These are phyloP conservation scores for Emmonsiellopsis sp. DNA, from an alignment of 2,329 filamentous ascomycete genomes.

Conservation along the genomic window DNA sequence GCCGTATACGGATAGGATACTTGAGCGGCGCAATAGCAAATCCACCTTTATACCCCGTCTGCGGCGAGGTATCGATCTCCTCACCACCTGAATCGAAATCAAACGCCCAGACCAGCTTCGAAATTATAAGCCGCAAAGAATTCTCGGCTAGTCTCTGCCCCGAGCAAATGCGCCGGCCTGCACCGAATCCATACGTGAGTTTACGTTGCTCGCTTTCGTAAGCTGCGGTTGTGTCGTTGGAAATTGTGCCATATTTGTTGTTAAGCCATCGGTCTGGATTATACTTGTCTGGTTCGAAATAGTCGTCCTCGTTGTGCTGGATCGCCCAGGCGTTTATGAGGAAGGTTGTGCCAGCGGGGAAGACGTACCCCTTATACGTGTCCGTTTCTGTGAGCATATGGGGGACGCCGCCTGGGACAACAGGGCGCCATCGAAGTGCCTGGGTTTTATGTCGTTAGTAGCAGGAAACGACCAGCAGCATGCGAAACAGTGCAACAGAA, in stretches of 20 bases:
- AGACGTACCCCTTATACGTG: slow-evolving; percentile 13
- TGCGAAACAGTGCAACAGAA: neutral
- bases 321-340: slow-evolving; percentile 14
- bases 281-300: slow-evolving; percentile 12
- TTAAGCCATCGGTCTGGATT: slow-evolving; percentile 19
- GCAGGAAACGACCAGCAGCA: neutral
- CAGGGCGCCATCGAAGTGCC: slow-evolving; percentile 12
- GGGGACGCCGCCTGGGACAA: slow-evolving; percentile 14
- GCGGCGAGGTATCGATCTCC: slow-evolving; percentile 1
- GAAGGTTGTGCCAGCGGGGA: slow-evolving; percentile 16
- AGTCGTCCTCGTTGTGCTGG: slow-evolving; percentile 13
- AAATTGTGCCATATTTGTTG: neutral
- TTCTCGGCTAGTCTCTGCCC: slow-evolving; percentile 9
- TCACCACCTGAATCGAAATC: neutral
- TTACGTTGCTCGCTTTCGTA: neutral
- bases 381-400: slow-evolving; percentile 15
- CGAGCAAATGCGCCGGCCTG: slow-evolving; percentile 8
- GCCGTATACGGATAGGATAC: slow-evolving; percentile 4
- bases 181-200: slow-evolving; percentile 3
- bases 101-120: slow-evolving; percentile 10
- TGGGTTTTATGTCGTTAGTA: slow-evolving; percentile 7
- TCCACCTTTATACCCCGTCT: neutral
- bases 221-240: neutral
- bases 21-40: slow-evolving; percentile 5
- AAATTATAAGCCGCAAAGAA: slow-evolving; percentile 8